Percentiles rank a stretch among this genome's conserved stretches.
phyloP scores from a whole-genome alignment of 1,284 basidiomycete species.

The Cryptococcus sp. region DNA sequence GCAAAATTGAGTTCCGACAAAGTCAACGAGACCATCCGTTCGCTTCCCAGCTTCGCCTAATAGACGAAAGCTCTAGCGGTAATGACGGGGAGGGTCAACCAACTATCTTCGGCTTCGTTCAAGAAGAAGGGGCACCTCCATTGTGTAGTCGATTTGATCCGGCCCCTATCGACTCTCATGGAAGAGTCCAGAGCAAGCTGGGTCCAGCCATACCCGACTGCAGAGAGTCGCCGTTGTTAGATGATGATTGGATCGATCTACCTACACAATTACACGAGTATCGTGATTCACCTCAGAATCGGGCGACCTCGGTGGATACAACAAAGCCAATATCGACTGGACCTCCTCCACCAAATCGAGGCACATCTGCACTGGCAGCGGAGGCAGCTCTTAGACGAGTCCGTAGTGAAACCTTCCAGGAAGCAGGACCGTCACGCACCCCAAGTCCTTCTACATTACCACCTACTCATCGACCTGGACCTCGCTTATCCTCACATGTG shows the following conservation, averaged over 20 bases:
- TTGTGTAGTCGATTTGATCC: constrained; percentile 35
- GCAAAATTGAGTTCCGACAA: constrained; percentile 36
- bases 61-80: constrained; percentile 19
- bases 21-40: constrained; percentile 31
- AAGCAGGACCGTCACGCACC: not conserved
- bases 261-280: not conserved
- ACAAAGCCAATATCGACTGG: not conserved
- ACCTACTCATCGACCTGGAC: constrained; percentile 6
- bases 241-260: not conserved
- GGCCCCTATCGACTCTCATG: not conserved
- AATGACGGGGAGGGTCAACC: constrained; percentile 1
- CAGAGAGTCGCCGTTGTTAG: not conserved
- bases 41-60: constrained; percentile 25
- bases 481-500: constrained; percentile 30
- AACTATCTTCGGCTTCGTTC: constrained; percentile 37
- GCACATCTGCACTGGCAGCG: not conserved
- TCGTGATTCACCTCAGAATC: no score
- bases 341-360: not conserved
- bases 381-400: not conserved
- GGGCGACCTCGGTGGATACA: not conserved
- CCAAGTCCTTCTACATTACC: not conserved
- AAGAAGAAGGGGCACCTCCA: constrained; percentile 39
- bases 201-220: no score
- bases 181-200: not conserved
- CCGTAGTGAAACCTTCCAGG: not conserved